Evolutionary conservation across 2,329 filamentous ascomycete genomes (phyloP).

Genomic region (Xylariaceae sp.): DNA sequence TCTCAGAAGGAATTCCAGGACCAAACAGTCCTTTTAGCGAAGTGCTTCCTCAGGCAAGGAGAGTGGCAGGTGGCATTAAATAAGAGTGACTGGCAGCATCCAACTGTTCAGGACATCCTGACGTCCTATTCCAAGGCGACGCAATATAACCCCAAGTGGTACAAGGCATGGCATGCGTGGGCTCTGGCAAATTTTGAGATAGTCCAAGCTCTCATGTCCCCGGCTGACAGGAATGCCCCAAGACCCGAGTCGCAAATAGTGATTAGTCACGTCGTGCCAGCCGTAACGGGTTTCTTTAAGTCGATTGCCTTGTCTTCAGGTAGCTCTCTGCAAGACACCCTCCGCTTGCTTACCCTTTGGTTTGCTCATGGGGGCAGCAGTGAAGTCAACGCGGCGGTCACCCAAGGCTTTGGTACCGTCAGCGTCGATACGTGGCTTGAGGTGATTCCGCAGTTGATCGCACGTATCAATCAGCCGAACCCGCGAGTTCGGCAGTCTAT

Average conservation of each 20-base stretch:
- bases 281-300: slow-evolving; percentile 94
- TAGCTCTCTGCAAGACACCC: slow-evolving; percentile 93
- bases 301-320: slow-evolving; percentile 91
- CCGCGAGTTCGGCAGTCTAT: slow-evolving; percentile 86
- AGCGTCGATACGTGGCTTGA: slow-evolving; percentile 98
- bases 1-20: slow-evolving; percentile 62
- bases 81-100: slow-evolving; percentile 86
- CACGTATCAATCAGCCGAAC: slow-evolving; percentile 96
- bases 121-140: slow-evolving; percentile 92
- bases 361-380: slow-evolving; percentile 88
- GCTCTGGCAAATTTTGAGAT: slow-evolving; percentile 98
- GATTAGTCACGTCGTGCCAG: slow-evolving; percentile 89
- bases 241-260: slow-evolving; percentile 70
- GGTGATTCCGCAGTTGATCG: slow-evolving; percentile 96
- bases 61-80: slow-evolving; percentile 92
- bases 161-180: slow-evolving; percentile 99
- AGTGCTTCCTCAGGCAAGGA: slow-evolving; percentile 94
- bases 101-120: slow-evolving; percentile 85
- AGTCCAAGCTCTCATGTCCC: slow-evolving; percentile 78
- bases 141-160: slow-evolving; percentile 91
- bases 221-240: slow-evolving; percentile 59
- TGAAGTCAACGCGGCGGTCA: slow-evolving; percentile 88
- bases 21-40: slow-evolving; percentile 78
- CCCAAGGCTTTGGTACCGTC: slow-evolving; percentile 87
- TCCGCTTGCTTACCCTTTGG: slow-evolving; percentile 92